A percentile compares a stretch with the other conserved stretches of the same genome.
phyloP scores from a whole-genome alignment of 1,284 basidiomycete genomes.

The Cutaneotrichosporon cutaneum region DNA sequence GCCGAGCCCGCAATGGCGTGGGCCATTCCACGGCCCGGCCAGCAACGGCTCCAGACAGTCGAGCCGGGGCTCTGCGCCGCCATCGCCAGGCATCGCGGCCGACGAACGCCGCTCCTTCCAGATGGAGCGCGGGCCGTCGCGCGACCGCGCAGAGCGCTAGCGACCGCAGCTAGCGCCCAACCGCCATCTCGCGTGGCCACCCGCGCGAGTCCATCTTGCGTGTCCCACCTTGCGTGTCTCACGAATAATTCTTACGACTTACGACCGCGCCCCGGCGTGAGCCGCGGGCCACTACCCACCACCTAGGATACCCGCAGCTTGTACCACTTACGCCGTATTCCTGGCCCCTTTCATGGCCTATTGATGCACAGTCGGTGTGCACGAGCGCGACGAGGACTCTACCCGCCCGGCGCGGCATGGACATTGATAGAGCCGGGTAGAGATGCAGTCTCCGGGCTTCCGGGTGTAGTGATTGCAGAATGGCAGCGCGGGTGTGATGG shows the following conservation, averaged over 20 bases:
- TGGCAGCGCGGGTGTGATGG: too few relatives aligned
- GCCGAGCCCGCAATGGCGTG: conserved; percentile 34
- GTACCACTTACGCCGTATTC: conserved; percentile 12
- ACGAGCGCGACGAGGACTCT: not conserved
- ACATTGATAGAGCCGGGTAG: too few relatives aligned
- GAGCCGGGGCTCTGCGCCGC: conserved; percentile 48
- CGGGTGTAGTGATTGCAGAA: too few relatives aligned
- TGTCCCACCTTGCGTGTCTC: not conserved
- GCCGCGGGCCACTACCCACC: not conserved
- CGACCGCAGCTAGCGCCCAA: not conserved
- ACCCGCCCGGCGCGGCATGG: too few relatives aligned
- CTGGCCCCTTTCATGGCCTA: conserved; percentile 5
- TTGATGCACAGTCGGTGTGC: conserved; percentile 11
- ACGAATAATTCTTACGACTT: not conserved
- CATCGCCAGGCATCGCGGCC: conserved; percentile 32
- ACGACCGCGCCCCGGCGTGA: not conserved
- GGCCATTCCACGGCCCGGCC: conserved; percentile 42
- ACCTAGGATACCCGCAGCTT: conserved; percentile 9
- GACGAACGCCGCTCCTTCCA: conserved; percentile 34
- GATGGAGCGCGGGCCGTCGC: conserved; percentile 43
- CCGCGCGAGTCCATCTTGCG: not conserved
- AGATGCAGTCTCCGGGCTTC: too few relatives aligned
- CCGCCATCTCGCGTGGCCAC: too few relatives aligned
- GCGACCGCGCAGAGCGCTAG: conserved; percentile 38
- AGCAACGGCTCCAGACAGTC: conserved; percentile 51